A percentile compares a stretch with the other conserved stretches of the same genome.
These are phyloP conservation scores for Candida jianshihensis DNA, from an alignment of 805 yeast genomes.

Conservation along the genomic window DNA sequence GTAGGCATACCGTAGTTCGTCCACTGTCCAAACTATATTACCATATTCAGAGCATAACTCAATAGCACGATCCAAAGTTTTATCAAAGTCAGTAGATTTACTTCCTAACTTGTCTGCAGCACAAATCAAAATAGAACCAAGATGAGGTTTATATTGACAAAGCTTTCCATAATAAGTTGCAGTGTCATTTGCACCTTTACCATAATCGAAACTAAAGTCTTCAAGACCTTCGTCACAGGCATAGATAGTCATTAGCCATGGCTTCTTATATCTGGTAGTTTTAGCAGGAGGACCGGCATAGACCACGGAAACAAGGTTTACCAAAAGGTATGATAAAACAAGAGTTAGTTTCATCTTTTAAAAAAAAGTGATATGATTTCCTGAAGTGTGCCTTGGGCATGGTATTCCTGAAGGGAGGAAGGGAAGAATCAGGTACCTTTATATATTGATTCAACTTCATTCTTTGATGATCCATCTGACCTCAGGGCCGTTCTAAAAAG, in stretches of 20 bases:
- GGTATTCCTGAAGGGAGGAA: too few relatives aligned
- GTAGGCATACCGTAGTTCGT: conserved; percentile 14
- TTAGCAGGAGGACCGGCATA: too few relatives aligned
- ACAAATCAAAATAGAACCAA: conserved; percentile 4
- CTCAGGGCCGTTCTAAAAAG: too few relatives aligned
- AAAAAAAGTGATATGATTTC: too few relatives aligned
- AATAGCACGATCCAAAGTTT: background rate
- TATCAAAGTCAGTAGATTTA: conserved; percentile 9
- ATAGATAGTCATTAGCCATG: background rate
- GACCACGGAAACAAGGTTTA: too few relatives aligned
- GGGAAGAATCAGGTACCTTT: too few relatives aligned
- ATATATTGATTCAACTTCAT: too few relatives aligned
- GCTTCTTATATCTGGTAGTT: background rate
- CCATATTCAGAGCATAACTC: background rate
- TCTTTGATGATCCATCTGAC: too few relatives aligned
- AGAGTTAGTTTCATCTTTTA: too few relatives aligned
- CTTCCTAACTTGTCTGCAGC: conserved; percentile 5
- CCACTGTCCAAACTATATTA: conserved; percentile 13
- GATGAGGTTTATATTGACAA: background rate
- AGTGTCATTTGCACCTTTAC: background rate
- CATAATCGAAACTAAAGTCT: background rate
- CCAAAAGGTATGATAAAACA: too few relatives aligned
- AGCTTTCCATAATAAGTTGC: background rate
- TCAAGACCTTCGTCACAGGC: background rate
- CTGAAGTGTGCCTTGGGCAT: too few relatives aligned